phyloP scores from a whole-genome alignment of 83 land plant genomes.

The Picea mariana region DNA sequence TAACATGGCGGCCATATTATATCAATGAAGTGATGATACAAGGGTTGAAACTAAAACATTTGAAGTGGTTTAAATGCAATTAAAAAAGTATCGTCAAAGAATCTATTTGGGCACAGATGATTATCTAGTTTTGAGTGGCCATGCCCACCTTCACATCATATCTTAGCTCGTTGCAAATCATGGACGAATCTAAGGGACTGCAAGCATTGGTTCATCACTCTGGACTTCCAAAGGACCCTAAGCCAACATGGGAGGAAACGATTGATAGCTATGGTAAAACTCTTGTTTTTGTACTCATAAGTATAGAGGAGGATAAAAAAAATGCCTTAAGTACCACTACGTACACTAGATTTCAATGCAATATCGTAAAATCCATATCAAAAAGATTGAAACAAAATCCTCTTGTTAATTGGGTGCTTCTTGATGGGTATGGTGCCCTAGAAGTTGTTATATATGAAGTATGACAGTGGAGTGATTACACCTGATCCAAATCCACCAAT shows the following conservation, averaged over 20 bases:
- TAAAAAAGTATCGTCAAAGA: not conserved
- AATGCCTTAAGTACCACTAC: constrained; percentile 81
- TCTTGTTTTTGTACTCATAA: constrained; percentile 42
- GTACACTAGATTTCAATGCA: constrained; percentile 83
- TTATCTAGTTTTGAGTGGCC: not conserved
- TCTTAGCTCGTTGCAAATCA: constrained; percentile 15
- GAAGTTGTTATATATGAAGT: constrained; percentile 23
- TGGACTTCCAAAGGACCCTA: constrained; percentile 55
- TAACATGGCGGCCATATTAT: too few species aligned
- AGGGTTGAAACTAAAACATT: too few species aligned
- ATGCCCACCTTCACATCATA: constrained; percentile 2
- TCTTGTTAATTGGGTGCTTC: constrained; percentile 21
- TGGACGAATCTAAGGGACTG: constrained; percentile 48
- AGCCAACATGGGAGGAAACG: constrained; percentile 54
- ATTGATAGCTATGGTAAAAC: constrained; percentile 53
- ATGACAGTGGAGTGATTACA: constrained; percentile 73
- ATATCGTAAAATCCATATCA: constrained; percentile 66
- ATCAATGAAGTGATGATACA: too few species aligned
- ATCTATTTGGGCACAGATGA: not conserved
- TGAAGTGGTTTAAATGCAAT: too few species aligned
- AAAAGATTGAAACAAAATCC: constrained; percentile 70
- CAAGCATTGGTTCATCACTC: constrained; percentile 68
- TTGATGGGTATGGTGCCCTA: constrained; percentile 16
- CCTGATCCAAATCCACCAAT: constrained; percentile 63
- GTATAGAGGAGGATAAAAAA: constrained; percentile 86